Conservation (phyloP, 1,284 basidiomycete genomes). For the Irpex rosettiformis region DNA sequence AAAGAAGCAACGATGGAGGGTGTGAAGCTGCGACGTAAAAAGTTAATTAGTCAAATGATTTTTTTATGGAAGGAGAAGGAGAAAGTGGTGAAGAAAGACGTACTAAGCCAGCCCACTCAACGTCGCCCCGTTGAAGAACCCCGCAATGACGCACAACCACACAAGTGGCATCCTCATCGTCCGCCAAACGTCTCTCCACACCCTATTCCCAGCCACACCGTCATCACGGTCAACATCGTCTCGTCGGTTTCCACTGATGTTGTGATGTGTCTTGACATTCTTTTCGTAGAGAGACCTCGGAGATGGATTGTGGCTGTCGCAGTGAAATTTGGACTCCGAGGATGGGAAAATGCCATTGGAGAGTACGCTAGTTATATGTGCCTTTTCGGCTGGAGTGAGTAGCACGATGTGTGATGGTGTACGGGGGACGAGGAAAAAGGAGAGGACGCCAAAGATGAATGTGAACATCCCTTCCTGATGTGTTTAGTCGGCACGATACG, state of each 20-base stretch:
- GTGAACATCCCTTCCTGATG: slow-evolving; percentile 15
- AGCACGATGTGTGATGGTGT: slow-evolving; percentile 31
- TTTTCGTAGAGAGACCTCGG: not conserved
- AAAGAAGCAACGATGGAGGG: not conserved
- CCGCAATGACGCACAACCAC: slow-evolving; percentile 51
- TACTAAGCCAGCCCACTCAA: slow-evolving; percentile 6
- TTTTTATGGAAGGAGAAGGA: not conserved
- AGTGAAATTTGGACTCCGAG: too few species aligned
- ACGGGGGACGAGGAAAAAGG: slow-evolving; percentile 31
- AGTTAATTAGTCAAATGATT: slow-evolving; percentile 19
- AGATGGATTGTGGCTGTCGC: too few species aligned
- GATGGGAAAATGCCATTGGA: slow-evolving; percentile 14
- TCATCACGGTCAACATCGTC: too few species aligned
- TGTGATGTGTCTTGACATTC: too few species aligned
- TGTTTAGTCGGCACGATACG: not conserved
- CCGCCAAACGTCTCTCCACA: slow-evolving; percentile 18
- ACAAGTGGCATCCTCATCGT: slow-evolving; percentile 39
- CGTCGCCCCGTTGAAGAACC: slow-evolving; percentile 27
- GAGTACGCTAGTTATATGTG: slow-evolving; percentile 29
- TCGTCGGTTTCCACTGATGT: too few species aligned
- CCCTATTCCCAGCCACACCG: too few species aligned
- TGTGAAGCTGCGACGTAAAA: slow-evolving; percentile 33
- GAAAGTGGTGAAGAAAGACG: too few species aligned
- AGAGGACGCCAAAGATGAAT: slow-evolving; percentile 5
- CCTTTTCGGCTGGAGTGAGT: slow-evolving; percentile 30